Evolutionary conservation across 1,284 basidiomycete genomes (phyloP).

Genomic region (Naganishia sp.): DNA sequence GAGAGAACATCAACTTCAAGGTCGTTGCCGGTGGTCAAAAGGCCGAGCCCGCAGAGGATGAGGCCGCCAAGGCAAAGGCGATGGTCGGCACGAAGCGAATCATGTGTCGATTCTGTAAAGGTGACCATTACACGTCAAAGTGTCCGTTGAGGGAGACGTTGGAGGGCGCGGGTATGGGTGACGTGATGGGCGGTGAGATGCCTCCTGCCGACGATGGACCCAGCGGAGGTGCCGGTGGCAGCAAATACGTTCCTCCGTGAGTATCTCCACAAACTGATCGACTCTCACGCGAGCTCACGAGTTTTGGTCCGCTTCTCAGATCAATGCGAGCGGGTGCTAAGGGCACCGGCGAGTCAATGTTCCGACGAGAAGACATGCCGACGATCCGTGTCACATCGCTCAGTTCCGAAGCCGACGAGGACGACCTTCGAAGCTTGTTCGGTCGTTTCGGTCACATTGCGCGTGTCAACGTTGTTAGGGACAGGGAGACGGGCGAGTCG

Average conservation of each 20-base stretch:
- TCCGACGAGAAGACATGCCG: constrained; percentile 85
- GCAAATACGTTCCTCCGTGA: constrained; percentile 87
- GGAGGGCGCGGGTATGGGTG: constrained; percentile 61
- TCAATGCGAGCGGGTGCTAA: constrained; percentile 73
- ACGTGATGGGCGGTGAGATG: constrained; percentile 39
- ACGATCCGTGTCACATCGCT: constrained; percentile 98
- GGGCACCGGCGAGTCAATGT: constrained; percentile 81
- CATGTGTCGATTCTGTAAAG: constrained; percentile 90
- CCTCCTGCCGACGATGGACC: constrained; percentile 36
- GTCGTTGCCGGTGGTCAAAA: constrained; percentile 77
- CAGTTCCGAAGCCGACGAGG: constrained; percentile 91
- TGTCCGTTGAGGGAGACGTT: constrained; percentile 92
- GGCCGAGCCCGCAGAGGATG: constrained; percentile 68
- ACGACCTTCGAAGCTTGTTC: constrained; percentile 91
- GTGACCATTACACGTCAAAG: constrained; percentile 95
- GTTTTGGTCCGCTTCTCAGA: background rate
- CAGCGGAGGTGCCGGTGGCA: constrained; percentile 55
- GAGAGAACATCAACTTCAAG: constrained; percentile 85
- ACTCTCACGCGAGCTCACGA: background rate
- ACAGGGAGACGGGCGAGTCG: constrained; percentile 90
- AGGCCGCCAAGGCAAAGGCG: constrained; percentile 70
- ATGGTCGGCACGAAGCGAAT: constrained; percentile 78
- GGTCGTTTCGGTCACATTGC: constrained; percentile 74
- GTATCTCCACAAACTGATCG: constrained; percentile 29
- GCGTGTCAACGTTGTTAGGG: constrained; percentile 90